Percentiles rank a stretch among this genome's conserved stretches.
These are phyloP conservation scores for Aspergillus quadrilineatus DNA, from an alignment of 2,329 filamentous ascomycete species.

Conservation along the genomic window DNA sequence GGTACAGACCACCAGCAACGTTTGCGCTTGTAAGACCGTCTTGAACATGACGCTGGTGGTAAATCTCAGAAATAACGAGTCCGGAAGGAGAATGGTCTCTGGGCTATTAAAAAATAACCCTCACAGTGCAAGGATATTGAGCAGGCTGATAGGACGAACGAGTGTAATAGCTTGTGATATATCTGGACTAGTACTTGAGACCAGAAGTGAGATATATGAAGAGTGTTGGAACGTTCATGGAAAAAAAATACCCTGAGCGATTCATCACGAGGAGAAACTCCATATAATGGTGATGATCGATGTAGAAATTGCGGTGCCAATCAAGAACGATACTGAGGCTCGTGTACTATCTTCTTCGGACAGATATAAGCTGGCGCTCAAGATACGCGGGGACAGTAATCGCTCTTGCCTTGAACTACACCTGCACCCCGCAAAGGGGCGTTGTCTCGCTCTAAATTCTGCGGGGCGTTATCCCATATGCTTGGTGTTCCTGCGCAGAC, in stretches of 20 bases:
- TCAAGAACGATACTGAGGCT: too few relatives aligned
- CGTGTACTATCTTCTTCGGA: not conserved
- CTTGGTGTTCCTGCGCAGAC: not conserved
- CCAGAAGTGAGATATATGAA: too few relatives aligned
- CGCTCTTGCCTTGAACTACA: not conserved
- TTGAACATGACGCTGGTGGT: not conserved
- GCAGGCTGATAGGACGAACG: too few relatives aligned
- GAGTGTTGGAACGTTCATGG: too few relatives aligned
- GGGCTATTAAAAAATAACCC: too few relatives aligned
- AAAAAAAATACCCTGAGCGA: too few relatives aligned
- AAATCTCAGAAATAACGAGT: not conserved
- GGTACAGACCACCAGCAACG: not conserved
- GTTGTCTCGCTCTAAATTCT: not conserved
- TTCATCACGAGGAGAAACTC: too few relatives aligned
- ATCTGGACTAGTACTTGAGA: too few relatives aligned
- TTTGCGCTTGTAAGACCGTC: not conserved
- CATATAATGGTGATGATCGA: too few relatives aligned
- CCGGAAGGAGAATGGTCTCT: not conserved
- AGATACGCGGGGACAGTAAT: not conserved
- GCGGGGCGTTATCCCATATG: not conserved
- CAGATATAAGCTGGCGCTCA: not conserved
- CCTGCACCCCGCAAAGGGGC: not conserved
- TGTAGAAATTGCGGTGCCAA: too few relatives aligned
- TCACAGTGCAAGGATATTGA: too few relatives aligned
- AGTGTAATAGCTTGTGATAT: too few relatives aligned